Conservation (phyloP, 164 flowering plant genomes). For the Piper betle region DNA sequence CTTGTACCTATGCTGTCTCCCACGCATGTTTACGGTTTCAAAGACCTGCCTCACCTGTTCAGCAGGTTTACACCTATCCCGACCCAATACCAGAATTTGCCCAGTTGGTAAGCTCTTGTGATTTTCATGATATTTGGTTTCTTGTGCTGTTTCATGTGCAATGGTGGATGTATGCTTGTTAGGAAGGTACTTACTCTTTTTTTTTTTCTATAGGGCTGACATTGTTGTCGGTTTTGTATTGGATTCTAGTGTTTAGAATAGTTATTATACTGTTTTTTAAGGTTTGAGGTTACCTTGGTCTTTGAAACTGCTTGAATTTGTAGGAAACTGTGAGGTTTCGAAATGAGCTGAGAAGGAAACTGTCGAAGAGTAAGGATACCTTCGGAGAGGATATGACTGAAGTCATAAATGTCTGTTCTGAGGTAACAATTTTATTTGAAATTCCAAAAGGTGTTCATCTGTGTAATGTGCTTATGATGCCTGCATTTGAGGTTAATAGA, state of each 20-base stretch:
- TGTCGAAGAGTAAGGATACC: conserved; percentile 29
- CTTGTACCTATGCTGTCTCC: neutral
- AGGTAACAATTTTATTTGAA: conserved; percentile 20
- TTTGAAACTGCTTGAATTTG: neutral
- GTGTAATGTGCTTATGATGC: neutral
- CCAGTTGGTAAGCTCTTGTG: conserved; percentile 15
- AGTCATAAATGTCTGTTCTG: conserved; percentile 42
- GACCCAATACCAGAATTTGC: conserved; percentile 53
- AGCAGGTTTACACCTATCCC: conserved; percentile 26
- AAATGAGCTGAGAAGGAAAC: conserved; percentile 36
- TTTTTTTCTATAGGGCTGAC: too few species aligned
- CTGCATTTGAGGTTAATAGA: neutral
- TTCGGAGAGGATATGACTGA: conserved; percentile 38
- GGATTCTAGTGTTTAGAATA: too few species aligned
- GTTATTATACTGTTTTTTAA: neutral
- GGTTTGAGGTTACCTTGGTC: neutral
- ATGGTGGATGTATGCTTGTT: too few species aligned
- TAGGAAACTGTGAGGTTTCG: conserved; percentile 54
- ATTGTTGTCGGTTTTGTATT: too few species aligned
- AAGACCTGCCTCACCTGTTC: neutral
- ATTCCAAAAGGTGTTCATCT: neutral
- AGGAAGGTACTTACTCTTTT: too few species aligned
- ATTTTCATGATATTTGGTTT: neutral
- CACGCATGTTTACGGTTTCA: neutral
- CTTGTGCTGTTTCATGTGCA: neutral